These are phyloP conservation scores for Saccharomycopsis olivae DNA, from an alignment of 805 yeast genomes.

Conservation along the genomic window DNA sequence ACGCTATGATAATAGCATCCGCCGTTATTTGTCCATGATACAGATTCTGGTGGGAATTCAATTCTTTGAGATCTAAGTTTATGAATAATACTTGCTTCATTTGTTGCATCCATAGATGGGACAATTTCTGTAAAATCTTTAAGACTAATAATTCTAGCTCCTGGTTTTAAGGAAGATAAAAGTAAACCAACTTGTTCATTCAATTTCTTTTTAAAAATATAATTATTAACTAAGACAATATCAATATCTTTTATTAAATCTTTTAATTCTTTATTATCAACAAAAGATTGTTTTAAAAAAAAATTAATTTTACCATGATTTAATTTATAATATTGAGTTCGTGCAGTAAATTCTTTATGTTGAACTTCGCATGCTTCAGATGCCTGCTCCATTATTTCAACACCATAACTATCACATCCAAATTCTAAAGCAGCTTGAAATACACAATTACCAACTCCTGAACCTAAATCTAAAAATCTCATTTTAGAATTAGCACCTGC, in stretches of 20 bases:
- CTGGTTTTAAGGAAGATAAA: conserved; percentile 53
- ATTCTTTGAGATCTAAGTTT: conserved; percentile 47
- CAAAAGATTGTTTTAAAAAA: conserved; percentile 61
- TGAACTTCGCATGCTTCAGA: conserved; percentile 58
- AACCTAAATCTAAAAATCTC: conserved; percentile 79
- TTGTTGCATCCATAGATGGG: conserved; percentile 45
- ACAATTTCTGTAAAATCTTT: conserved; percentile 73
- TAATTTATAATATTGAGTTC: conserved; percentile 57
- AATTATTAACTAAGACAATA: conserved; percentile 72
- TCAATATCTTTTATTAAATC: conserved; percentile 49
- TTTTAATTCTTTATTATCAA: conserved; percentile 47
- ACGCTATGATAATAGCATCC: conserved; percentile 72
- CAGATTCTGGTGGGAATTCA: conserved; percentile 55
- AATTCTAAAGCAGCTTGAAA: conserved; percentile 81
- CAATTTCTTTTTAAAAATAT: conserved; percentile 67
- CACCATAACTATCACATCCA: conserved; percentile 80
- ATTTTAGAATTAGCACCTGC: conserved; percentile 44
- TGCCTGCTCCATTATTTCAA: conserved; percentile 82
- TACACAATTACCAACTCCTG: conserved; percentile 90
- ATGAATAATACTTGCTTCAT: conserved; percentile 50
- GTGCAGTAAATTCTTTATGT: conserved; percentile 40
- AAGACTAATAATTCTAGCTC: conserved; percentile 70
- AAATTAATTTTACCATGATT: conserved; percentile 44
- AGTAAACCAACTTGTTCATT: conserved; percentile 58
- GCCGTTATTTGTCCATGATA: conserved; percentile 79